Base-by-base conservation (phyloP, 306 rosid species). In the Trichosanthes cucumerina region DNA sequence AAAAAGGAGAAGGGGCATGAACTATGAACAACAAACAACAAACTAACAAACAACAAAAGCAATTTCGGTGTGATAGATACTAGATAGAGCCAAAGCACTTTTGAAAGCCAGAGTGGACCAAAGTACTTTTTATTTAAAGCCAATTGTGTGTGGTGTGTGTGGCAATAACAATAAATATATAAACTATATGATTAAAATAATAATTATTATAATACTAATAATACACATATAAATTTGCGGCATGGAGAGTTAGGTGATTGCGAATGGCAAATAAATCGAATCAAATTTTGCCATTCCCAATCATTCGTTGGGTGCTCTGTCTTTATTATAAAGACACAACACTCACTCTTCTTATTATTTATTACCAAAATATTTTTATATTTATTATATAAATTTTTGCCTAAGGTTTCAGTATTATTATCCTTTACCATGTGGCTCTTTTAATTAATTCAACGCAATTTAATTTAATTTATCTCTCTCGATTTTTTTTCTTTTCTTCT, bases 221-320 rank as follows among this genome's bases (percentile, higher is more conserved):
- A 34, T 34, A 19, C 36, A 65, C 19, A 64, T 41, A 39, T 39
- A 68, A 39, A 21, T 39, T 68, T 23, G 39, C 0, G 33, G 57
- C 23, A 46, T 71, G 76, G 76, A 26, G 76, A 71, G 57, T 71
- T 46, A 5, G 76, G 57, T 26, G 38, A 46, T 71, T 44, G 21
- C 19, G 6, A 71, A 14, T 23, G 34, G 39, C 21, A 43, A 46
- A 2, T 46, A 72, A 72, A 72, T 72, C 58, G 59, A 72, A 72
- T 73, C 60, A 73, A 73, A 46, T 47, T 73, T 73, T 78, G 78
- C 86, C 92, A 85, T 88, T 80, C 84, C 82, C 86, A 88, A 90
- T 89, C 79, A 91, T 88, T 59, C 81, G 92, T 87, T 90, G 78
- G 96, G 91, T 85, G 79, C 13, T 10, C 43, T 85, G n/a, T n/a